phyloP scores from a whole-genome alignment of 495 filamentous ascomycete species.

The Aspergillus nidulans region DNA sequence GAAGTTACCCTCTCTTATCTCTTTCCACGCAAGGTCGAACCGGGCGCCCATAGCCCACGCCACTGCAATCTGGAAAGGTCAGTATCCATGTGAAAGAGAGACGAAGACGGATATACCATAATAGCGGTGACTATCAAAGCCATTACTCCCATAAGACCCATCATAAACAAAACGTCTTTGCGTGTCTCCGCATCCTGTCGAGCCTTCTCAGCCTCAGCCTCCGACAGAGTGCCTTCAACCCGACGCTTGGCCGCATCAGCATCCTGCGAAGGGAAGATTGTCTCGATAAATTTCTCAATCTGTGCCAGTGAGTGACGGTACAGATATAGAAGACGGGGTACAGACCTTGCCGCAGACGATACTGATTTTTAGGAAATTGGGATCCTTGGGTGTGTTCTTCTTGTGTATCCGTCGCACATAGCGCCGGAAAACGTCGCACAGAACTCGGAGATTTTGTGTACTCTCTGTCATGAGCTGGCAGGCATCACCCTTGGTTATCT shows the following conservation, averaged over 20 bases:
- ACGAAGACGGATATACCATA: conserved; percentile 53
- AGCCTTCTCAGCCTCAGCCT: conserved; percentile 41
- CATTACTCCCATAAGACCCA: conserved; percentile 55
- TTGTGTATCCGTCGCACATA: conserved; percentile 80
- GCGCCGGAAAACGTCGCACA: conserved; percentile 73
- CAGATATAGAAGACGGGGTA: neutral
- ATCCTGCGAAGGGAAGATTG: conserved; percentile 77
- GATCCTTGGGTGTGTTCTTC: conserved; percentile 92
- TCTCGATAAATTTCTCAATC: conserved; percentile 97
- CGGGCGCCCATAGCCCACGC: conserved; percentile 67
- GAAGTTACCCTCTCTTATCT: conserved; percentile 49
- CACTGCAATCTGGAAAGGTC: conserved; percentile 51
- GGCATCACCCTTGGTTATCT: conserved; percentile 93
- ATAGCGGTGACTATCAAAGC: conserved; percentile 55
- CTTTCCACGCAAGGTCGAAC: conserved; percentile 58
- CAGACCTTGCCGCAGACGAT: conserved; percentile 79
- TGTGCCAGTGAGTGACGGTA: conserved; percentile 34
- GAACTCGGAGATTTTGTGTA: conserved; percentile 75
- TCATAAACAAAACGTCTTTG: conserved; percentile 59
- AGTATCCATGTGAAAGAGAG: neutral
- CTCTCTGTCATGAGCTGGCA: conserved; percentile 89
- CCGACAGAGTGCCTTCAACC: conserved; percentile 34
- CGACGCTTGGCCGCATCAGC: conserved; percentile 42
- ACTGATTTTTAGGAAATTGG: conserved; percentile 90
- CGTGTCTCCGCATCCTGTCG: conserved; percentile 48